These are phyloP conservation scores for Cercospora canescens DNA, from an alignment of 2,329 filamentous ascomycete genomes.

Conservation along the genomic window DNA sequence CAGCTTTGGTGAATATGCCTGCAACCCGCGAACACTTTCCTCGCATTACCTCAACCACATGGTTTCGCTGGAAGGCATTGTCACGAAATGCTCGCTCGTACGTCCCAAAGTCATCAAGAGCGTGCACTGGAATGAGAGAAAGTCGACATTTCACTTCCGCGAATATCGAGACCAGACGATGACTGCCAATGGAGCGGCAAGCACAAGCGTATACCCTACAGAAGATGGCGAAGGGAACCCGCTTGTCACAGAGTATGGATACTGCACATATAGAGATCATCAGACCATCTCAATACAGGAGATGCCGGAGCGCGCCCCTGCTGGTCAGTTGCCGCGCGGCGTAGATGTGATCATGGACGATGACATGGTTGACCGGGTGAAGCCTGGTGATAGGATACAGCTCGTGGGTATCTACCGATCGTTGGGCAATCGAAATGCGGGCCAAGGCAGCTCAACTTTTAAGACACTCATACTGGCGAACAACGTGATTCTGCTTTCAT, in stretches of 20 bases:
- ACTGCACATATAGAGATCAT: conserved; percentile 93
- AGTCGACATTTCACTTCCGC: conserved; percentile 81
- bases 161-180: conserved; percentile 97
- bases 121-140: conserved; percentile 90
- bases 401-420: conserved; percentile 96
- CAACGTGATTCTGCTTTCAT: conserved; percentile 90
- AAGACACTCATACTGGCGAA: conserved; percentile 93
- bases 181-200: conserved; percentile 82
- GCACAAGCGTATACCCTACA: conserved; percentile 88
- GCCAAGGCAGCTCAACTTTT: conserved; percentile 88
- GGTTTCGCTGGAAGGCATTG: conserved; percentile 96
- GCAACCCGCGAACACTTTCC: conserved; percentile 89
- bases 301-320: conserved; percentile 95
- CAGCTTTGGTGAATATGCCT: conserved; percentile 91
- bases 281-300: conserved; percentile 98
- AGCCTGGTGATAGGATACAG: conserved; percentile 94
- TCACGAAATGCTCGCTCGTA: conserved; percentile 93
- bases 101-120: conserved; percentile 97
- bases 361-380: conserved; percentile 90
- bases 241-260: conserved; percentile 92
- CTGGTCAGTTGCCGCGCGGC: conserved; percentile 89
- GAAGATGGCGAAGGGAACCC: conserved; percentile 93
- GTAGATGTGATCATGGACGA: conserved; percentile 97
- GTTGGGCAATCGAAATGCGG: conserved; percentile 89
- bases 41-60: conserved; percentile 91